Base-by-base conservation (phyloP, 352 stramenopile genomes). In the Pythium phragmiticola region DNA sequence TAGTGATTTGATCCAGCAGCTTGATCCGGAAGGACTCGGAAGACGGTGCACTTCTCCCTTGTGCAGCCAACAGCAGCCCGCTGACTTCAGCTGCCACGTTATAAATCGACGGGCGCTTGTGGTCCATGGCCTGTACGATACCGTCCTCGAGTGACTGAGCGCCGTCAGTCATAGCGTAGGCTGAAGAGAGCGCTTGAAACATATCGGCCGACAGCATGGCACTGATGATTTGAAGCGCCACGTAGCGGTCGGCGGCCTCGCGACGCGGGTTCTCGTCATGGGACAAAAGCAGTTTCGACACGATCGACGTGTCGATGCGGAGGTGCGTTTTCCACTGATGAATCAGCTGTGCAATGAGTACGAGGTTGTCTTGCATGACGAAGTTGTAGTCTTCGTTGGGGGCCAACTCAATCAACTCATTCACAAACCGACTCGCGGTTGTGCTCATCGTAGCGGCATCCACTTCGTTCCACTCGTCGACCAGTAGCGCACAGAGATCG, bases 281-380 rank as follows among this genome's bases (percentile, higher is more conserved):
- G 21, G 57, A 66, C 16, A 74, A 68, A 0, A 91, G 46, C 19
- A 80, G 77, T 11, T 57, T 74, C 8, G 69, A 65, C 26, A 94
- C 54, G 2, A 70, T 16, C 8, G 68, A 52, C n/a, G 66, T 51
- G 37, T 91, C 74, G 13, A 92, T 65, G 11, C 46, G 60, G 23
- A 82, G 52, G 19, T 58, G 61, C 33, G 76, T 65, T 39, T 87
- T 87, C 83, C 82, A 92, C n/a, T 74, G 36, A 2, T 68, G 8
- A 30, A 92, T 85, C 33, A 90, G 65, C 11, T 80, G 63, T 8
- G 69, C 78, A 39, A 91, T 69, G 19, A 90, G 53, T 21, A 79
- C 23, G 13, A 93, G 71, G 39, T 92, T 94, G 60, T 82, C 83
- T 61, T 88, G 70, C 54, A 88, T 76, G 65, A 94, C 74, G 23